phyloP scores from a whole-genome alignment of 1,284 basidiomycete species.

The Ceratobasidium sp. region DNA sequence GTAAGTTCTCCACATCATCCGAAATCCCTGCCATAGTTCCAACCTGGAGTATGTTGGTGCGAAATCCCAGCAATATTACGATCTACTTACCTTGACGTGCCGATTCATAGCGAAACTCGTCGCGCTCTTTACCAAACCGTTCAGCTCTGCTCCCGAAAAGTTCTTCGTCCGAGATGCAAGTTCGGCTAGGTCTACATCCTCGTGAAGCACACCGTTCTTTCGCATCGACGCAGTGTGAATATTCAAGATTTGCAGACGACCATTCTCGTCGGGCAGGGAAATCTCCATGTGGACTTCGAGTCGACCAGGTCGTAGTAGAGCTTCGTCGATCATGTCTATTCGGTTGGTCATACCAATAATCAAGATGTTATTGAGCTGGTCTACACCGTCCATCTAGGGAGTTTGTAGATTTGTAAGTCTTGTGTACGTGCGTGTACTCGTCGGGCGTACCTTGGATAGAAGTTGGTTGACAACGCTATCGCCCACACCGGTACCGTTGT shows the following conservation, averaged over 20 bases:
- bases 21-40: slow-evolving; percentile 97
- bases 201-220: slow-evolving; percentile 89
- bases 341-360: slow-evolving; percentile 99
- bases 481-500: slow-evolving; percentile 95
- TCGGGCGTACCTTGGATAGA: slow-evolving; percentile 84
- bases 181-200: slow-evolving; percentile 87
- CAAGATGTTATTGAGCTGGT: slow-evolving; percentile 99
- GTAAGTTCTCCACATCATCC: slow-evolving; percentile 93
- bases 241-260: slow-evolving; percentile 92
- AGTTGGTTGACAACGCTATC: slow-evolving; percentile 99
- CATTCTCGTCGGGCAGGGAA: slow-evolving; percentile 93
- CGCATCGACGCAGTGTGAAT: slow-evolving; percentile 98
- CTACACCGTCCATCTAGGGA: slow-evolving; percentile 96
- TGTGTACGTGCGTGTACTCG: not conserved
- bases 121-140: slow-evolving; percentile 96
- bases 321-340: slow-evolving; percentile 99
- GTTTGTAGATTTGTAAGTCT: not conserved
- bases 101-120: slow-evolving; percentile 98
- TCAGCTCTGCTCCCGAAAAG: slow-evolving; percentile 97
- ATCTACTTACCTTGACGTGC: slow-evolving; percentile 82
- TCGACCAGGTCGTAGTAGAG: slow-evolving; percentile 95
- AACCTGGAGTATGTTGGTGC: slow-evolving; percentile 62
- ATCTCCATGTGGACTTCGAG: slow-evolving; percentile 99
- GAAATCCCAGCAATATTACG: not conserved
- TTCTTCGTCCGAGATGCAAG: slow-evolving; percentile 93